Base-by-base conservation (phyloP, 495 filamentous ascomycete genomes). In the Letharia lupina region DNA sequence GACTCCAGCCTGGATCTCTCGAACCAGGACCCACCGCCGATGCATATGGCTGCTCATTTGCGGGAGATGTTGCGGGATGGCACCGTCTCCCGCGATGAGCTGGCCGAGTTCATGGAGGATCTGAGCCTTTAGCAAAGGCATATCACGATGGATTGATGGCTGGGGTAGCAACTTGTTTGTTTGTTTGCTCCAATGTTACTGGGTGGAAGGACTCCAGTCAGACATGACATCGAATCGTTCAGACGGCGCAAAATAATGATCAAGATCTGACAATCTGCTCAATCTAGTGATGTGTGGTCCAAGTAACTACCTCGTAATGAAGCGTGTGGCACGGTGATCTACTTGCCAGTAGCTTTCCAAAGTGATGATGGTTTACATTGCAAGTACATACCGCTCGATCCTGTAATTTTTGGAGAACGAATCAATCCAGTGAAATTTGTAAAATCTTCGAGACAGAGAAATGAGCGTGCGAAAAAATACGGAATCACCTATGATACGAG, bases 11-110 rank as follows among this genome's bases (percentile, higher is more conserved):
- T 56, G 28, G 28, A 37, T 35, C 52, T 56, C 31, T 35, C 52
- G 31, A 56, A 37, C 11, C 52, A n/a, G 52, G 9, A 56, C 13
- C 52, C 15, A 1, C 13, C 52, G 31, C 52, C 52, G 5, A 18
- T 56, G 52, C 52, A 37, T 56, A 18, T 56, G 52, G 52, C 52
- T 2, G 52, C 52, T 56, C 52, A 35, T 56, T 35, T 56, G 52
- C 52, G 52, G 52, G 18, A 18, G 52, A 37, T 37, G 52, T 18
- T 56, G 52, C 3, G 13, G 13, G 52, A 56, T 37, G 31, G 52
- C 3, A 56, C 52, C 12, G 52, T 35, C 8, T 15, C 28, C 1
- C 18, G 52, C 52, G 52, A 56, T 35, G 52, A 20, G 31, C 8
- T 56, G 31, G 52, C 31, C 10, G 52, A 13, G 3, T 33, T 18